These are phyloP conservation scores for Lagenaria siceraria DNA, from an alignment of 306 rosid species.

Conservation along the genomic window DNA sequence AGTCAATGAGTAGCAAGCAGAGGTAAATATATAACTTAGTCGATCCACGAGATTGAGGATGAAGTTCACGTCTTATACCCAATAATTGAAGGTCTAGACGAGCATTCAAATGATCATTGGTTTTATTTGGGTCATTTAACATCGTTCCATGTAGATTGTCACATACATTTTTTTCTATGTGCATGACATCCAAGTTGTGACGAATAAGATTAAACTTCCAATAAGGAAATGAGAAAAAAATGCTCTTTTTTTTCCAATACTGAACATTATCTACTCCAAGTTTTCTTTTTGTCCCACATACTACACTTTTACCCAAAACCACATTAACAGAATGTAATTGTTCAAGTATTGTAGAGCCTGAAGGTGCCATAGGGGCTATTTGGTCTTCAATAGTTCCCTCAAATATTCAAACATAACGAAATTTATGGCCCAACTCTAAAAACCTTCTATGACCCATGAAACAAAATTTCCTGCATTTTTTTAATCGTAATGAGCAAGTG, in stretches of 20 bases:
- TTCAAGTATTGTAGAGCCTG: too few relatives aligned
- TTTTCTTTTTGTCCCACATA: too few relatives aligned
- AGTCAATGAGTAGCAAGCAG: neutral
- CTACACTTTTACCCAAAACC: too few relatives aligned
- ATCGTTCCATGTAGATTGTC: neutral
- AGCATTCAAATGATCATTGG: too few relatives aligned
- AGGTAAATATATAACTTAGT: neutral
- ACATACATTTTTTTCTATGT: neutral
- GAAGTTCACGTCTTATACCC: neutral
- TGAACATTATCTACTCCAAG: neutral
- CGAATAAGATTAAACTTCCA: neutral
- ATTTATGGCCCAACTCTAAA: too few relatives aligned
- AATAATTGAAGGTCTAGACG: neutral
- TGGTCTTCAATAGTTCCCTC: too few relatives aligned
- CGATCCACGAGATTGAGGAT: neutral
- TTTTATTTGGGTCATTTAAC: neutral
- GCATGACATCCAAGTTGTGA: neutral
- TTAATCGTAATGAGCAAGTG: too few relatives aligned
- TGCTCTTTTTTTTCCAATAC: neutral
- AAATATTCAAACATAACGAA: too few relatives aligned
- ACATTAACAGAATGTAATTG: too few relatives aligned
- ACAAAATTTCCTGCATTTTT: too few relatives aligned
- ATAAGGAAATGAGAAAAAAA: neutral
- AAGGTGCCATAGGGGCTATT: too few relatives aligned
- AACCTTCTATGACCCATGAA: too few relatives aligned